These are phyloP conservation scores for Megacollybia marginata DNA, from an alignment of 768 basidiomycete genomes.

Conservation along the genomic window DNA sequence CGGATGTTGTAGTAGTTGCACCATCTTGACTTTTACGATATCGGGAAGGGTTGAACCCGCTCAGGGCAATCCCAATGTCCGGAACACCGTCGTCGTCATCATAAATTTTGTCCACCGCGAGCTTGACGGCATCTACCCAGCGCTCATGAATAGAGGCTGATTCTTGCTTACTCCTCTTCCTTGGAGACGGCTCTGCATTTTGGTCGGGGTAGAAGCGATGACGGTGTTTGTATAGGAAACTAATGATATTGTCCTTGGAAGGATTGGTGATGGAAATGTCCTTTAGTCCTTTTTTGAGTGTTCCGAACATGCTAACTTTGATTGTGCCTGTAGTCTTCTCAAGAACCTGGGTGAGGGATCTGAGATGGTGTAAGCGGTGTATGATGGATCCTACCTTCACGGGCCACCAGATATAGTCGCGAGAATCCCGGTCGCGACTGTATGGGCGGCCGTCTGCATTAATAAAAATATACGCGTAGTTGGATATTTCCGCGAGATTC, in stretches of 20 bases:
- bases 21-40: slow-evolving; percentile 8
- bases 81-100: slow-evolving; percentile 45
- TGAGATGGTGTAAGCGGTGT: slow-evolving; percentile 1
- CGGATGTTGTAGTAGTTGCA: slow-evolving; percentile 2
- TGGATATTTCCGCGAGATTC: slow-evolving; percentile 20
- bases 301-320: slow-evolving; percentile 16
- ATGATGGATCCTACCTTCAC: slow-evolving; percentile 37
- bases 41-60: slow-evolving; percentile 4
- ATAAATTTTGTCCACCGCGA: slow-evolving; percentile 34
- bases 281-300: slow-evolving; percentile 20
- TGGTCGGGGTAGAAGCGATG: slow-evolving; percentile 5
- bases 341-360: slow-evolving; percentile 3
- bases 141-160: slow-evolving; percentile 22
- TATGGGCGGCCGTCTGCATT: slow-evolving; percentile 29
- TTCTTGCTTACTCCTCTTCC: slow-evolving; percentile 37
- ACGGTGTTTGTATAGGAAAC: slow-evolving; percentile 26
- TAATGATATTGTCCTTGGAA: slow-evolving; percentile 32
- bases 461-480: slow-evolving; percentile 48
- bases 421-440: slow-evolving; percentile 17
- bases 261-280: slow-evolving; percentile 23
- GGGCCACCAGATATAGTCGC: slow-evolving; percentile 60
- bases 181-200: slow-evolving; percentile 25
- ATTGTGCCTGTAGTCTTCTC: slow-evolving; percentile 12
- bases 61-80: slow-evolving; percentile 22
- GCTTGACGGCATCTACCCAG: slow-evolving; percentile 43